Base-by-base conservation (phyloP, 257 asterid genomes). In the Solanum megistacrolobum region DNA sequence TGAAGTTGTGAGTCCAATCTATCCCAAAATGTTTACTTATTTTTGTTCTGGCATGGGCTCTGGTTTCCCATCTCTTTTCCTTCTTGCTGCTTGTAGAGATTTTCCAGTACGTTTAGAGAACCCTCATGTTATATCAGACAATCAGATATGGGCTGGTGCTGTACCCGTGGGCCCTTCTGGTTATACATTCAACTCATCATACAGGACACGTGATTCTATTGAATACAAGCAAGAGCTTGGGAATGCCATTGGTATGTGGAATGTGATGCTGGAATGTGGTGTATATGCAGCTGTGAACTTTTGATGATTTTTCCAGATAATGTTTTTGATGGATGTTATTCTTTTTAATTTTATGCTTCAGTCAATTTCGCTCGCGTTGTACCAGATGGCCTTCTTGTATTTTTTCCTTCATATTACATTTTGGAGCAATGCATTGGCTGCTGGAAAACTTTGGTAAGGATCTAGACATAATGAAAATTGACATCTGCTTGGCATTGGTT, bases 191-290 rank as follows among this genome's bases (percentile, higher is more conserved):
- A 97, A 97, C 89, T 97, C 99, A 88, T 97, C 99, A 55, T 97
- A 95, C 87, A 94, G 96, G 89, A 93, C 89, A 88, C 98, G 99
- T 87, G 96, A 93, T 92, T 91, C 99, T 69, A 39, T 91, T 36
- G 98, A 96, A 95, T 97, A 97, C 95, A 97, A 96, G 94, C 69
- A 89, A 94, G 99, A 97, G 83, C 96, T 97, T 91, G 99, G 99
- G 91, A 96, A 97, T 93, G 98, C 99, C 89, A 97, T 97, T 92
- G 99, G 99, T 97, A 91, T 87, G 97, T 83, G 58, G 82, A 71
- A 62, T 84, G 48, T 84, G 46, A 29, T 58, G 7, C 58, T 25
- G 58, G 66, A 83, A 68, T 25, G 12, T 68, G 75, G 60, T 66
- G 87, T 66, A 71, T 68, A 82, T 39, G 32, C 43, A 46, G 21